Conservation (phyloP, 2,329 filamentous ascomycete genomes). For the Mycocentrospora acerina region DNA sequence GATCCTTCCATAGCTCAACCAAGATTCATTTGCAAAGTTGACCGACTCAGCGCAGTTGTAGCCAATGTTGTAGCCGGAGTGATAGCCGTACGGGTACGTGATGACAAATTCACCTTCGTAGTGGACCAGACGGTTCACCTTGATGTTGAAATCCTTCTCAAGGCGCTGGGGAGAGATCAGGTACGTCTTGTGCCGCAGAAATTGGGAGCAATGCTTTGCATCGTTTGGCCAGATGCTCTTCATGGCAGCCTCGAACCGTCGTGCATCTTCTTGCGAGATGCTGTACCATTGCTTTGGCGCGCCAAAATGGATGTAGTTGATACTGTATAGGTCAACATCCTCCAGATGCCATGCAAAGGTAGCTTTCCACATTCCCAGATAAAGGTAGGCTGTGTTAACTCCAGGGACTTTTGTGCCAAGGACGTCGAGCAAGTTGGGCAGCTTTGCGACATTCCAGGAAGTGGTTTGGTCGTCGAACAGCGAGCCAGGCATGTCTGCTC, state of each 20-base stretch:
- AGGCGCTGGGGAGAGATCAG: slow-evolving; percentile 89
- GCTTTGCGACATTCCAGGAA: slow-evolving; percentile 90
- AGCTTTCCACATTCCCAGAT: slow-evolving; percentile 99
- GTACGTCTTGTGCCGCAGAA: slow-evolving; percentile 96
- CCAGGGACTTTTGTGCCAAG: slow-evolving; percentile 94
- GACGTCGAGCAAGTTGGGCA: slow-evolving; percentile 90
- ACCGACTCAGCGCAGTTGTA: slow-evolving; percentile 99
- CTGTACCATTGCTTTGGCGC: slow-evolving; percentile 99
- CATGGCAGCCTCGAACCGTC: slow-evolving; percentile 93
- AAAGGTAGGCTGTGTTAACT: slow-evolving; percentile 97
- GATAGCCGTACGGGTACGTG: slow-evolving; percentile 97
- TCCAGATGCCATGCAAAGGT: slow-evolving; percentile 99
- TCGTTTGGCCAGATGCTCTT: slow-evolving; percentile 92
- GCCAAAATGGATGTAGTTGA: slow-evolving; percentile 99
- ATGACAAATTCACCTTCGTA: slow-evolving; percentile 98
- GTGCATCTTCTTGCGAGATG: slow-evolving; percentile 92
- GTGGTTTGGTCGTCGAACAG: slow-evolving; percentile 85
- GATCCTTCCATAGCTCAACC: slow-evolving; percentile 92
- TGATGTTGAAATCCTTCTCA: slow-evolving; percentile 86
- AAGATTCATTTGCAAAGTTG: slow-evolving; percentile 94
- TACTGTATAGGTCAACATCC: slow-evolving; percentile 98
- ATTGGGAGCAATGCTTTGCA: slow-evolving; percentile 93
- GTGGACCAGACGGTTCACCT: slow-evolving; percentile 92
- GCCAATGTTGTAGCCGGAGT: slow-evolving; percentile 95
- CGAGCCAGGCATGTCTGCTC: slow-evolving; percentile 93